Percentiles rank a stretch among this genome's conserved stretches.
phyloP scores from a whole-genome alignment of 1,139 yeast genomes.

The Taphrina communis region DNA sequence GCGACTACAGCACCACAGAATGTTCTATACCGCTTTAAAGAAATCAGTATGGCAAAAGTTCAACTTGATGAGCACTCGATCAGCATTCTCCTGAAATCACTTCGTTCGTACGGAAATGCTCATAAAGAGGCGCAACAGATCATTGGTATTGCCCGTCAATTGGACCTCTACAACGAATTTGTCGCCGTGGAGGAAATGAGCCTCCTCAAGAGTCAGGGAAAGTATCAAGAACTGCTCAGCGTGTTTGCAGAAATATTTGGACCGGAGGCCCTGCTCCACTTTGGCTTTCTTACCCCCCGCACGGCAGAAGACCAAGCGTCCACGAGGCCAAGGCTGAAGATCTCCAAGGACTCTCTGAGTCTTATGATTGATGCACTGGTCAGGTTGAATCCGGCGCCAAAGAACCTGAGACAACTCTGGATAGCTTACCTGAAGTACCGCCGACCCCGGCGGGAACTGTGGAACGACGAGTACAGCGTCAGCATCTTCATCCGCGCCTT shows the following conservation, averaged over 20 bases:
- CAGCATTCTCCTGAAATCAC: conserved; percentile 21
- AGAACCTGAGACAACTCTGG: conserved; percentile 12
- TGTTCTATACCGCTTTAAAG: conserved; percentile 1
- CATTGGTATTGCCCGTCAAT: conserved; percentile 20
- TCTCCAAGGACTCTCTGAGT: conserved; percentile 25
- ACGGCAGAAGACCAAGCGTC: not conserved
- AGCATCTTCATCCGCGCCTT: conserved; percentile 36
- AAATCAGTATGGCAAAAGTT: conserved; percentile 7
- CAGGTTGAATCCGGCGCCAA: conserved; percentile 21
- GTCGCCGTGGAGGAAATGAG: conserved; percentile 37
- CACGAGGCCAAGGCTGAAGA: not conserved
- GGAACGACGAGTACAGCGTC: conserved; percentile 11
- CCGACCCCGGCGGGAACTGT: conserved; percentile 11
- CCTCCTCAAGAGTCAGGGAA: conserved; percentile 16
- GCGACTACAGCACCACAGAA: conserved; percentile 18
- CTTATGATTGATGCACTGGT: conserved; percentile 32
- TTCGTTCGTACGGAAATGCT: not conserved
- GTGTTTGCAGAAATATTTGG: conserved; percentile 27
- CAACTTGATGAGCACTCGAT: conserved; percentile 11
- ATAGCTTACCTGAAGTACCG: conserved; percentile 10
- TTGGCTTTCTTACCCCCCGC: conserved; percentile 21
- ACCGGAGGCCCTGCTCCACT: conserved; percentile 9
- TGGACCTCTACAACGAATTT: conserved; percentile 30
- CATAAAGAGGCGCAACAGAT: conserved; percentile 6
- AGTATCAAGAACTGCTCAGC: conserved; percentile 16